Evolutionary conservation across 305 asterid species (phyloP).

Genomic region (Fraxinus sp.): DNA sequence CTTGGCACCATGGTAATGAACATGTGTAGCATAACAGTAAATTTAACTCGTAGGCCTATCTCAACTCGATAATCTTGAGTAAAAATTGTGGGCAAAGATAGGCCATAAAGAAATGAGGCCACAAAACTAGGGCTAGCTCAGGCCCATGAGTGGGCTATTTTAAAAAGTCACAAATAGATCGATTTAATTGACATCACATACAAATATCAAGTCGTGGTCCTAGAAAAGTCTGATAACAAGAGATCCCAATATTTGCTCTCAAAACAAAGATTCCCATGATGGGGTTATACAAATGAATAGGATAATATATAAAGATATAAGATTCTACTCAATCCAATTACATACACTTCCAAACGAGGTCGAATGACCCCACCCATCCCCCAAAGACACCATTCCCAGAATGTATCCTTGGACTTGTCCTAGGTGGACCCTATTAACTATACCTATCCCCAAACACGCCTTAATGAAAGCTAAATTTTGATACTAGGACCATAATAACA

Average conservation of each 20-base stretch:
- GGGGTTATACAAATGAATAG: constrained; percentile 32
- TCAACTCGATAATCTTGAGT: neutral
- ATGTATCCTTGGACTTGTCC: neutral
- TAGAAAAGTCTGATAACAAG: neutral
- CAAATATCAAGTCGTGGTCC: no score
- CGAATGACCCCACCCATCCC: neutral
- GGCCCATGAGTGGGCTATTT: neutral
- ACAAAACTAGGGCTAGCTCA: neutral
- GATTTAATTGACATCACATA: neutral
- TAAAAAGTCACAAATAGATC: neutral
- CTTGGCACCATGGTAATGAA: neutral
- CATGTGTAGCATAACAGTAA: neutral
- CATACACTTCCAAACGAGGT: constrained; percentile 6
- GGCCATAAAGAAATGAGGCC: neutral
- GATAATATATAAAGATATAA: constrained; percentile 27
- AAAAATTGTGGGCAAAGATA: neutral
- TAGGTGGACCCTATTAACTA: neutral
- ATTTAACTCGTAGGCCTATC: neutral
- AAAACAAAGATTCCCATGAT: constrained; percentile 33
- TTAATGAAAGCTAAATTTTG: neutral
- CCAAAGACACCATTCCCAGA: neutral
- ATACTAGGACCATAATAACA: neutral
- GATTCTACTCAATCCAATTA: constrained; percentile 49
- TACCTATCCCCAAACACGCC: neutral
- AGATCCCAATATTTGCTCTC: constrained; percentile 24